Evolutionary conservation across 164 flowering plant species (phyloP).

Genomic region (Tetrastigma voinierianum): DNA sequence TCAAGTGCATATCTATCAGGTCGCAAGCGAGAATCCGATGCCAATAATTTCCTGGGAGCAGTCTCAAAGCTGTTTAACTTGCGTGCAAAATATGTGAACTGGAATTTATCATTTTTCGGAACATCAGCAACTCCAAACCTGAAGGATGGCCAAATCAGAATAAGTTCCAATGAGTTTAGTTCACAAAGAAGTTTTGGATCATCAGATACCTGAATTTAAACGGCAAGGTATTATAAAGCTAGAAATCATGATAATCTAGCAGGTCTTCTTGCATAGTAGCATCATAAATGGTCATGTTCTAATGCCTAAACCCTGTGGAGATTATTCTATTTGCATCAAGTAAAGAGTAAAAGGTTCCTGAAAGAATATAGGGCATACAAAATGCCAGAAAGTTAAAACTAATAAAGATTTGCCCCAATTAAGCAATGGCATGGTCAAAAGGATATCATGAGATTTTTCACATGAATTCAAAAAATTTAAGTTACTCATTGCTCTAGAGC

Average conservation of each 20-base stretch:
- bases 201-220: not conserved
- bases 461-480: too few relatives aligned
- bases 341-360: too few relatives aligned
- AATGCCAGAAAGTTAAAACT: too few relatives aligned
- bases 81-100: constrained; percentile 81
- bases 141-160: constrained; percentile 11
- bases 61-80: constrained; percentile 84
- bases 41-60: constrained; percentile 76
- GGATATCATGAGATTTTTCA: too few relatives aligned
- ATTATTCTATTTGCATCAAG: too few relatives aligned
- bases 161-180: not conserved
- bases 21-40: constrained; percentile 89
- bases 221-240: not conserved
- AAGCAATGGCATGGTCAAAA: too few relatives aligned
- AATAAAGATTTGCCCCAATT: too few relatives aligned
- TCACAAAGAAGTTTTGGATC: not conserved
- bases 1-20: constrained; percentile 87
- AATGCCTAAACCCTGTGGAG: too few relatives aligned
- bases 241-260: not conserved
- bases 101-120: constrained; percentile 71
- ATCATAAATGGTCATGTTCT: too few relatives aligned
- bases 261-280: not conserved
- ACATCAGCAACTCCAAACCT: constrained; percentile 78
- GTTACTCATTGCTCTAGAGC: not conserved
- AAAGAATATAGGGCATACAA: too few relatives aligned